Base-by-base conservation (phyloP, 139 green algal species). In the Tetratostichococcus sp. region DNA sequence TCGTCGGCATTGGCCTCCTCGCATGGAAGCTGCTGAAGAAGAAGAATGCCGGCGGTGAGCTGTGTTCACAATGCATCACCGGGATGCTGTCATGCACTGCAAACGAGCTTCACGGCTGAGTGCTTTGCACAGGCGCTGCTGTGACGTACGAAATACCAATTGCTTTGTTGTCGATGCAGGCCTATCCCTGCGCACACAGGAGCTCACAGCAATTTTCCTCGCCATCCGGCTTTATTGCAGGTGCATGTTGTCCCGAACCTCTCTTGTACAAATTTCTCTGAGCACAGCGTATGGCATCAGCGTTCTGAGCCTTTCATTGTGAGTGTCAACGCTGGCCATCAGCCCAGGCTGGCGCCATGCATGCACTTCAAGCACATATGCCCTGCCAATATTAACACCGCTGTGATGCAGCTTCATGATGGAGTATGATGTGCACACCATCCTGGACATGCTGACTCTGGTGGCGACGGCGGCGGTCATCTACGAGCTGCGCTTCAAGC, bases 371-470 rank as follows among this genome's bases (percentile, higher is more conserved):
- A n/a, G n/a, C n/a, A n/a, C n/a, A n/a, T n/a, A n/a, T n/a, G n/a
- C n/a, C n/a, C n/a, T n/a, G n/a, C n/a, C n/a, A n/a, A n/a, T 57
- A 8, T 67, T 4, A 31, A 16, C 22, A 31, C 50, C 72, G 21
- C 16, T 21, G 39, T 14, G 39, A 50, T 88, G 78, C 85, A 96
- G 90, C 82, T 93, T 98, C 79, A 94, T 98, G 87, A 98, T 98
- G 95, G 95, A 99, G 87, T 98, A 98, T 79, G 95, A 99, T 84
- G 94, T 98, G 69, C 95, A 99, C 87, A 99, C 96, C 2, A 39
- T 99, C 14, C 82, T 99, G 39, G 96, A 99, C 79, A 72, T 86
- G 1, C 66, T 96, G 22, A 98, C 96, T 4, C 84, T 98, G 32
- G 69, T 85, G 2, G 92, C 90, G 34, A 99, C 96, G 1, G 69